A percentile compares a stretch with the other conserved stretches of the same genome.
Conservation (phyloP, 73 alveolate species). For the Diophrys sp. region DNA sequence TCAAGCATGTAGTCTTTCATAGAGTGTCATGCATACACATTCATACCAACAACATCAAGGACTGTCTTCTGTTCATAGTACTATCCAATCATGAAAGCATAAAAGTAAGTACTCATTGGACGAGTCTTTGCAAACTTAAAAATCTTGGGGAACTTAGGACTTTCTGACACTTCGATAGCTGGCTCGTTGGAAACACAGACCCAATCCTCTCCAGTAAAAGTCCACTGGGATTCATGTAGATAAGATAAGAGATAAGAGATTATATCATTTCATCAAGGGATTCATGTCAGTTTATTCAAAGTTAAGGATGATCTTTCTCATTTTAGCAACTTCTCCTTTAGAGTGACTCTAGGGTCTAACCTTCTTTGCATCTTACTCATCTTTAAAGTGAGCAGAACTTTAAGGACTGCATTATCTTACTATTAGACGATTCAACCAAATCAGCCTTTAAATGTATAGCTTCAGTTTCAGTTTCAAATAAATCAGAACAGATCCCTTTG, state of each 20-base stretch:
- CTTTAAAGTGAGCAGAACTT: not conserved
- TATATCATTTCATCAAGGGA: conserved; percentile 28
- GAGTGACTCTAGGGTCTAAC: conserved; percentile 74
- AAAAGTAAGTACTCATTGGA: conserved; percentile 58
- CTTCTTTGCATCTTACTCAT: conserved; percentile 8
- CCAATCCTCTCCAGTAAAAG: not conserved
- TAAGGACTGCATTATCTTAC: not conserved
- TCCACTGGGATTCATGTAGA: not conserved
- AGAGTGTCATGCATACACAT: conserved; percentile 78
- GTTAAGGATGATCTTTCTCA: conserved; percentile 82
- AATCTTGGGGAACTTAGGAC: not conserved
- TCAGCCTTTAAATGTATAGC: not conserved
- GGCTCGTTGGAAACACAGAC: not conserved
- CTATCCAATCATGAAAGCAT: conserved; percentile 75
- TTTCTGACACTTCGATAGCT: not conserved
- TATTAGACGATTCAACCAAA: not conserved
- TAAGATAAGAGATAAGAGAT: no score
- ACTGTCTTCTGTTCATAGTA: conserved; percentile 56
- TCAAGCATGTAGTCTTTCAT: conserved; percentile 58
- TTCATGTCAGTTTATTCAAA: conserved; percentile 95
- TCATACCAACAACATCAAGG: conserved; percentile 45
- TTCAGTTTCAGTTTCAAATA: no score
- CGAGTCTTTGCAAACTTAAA: conserved; percentile 54
- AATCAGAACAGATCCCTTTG: no score
- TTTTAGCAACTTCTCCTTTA: conserved; percentile 58